Conservation (phyloP, 1,139 yeast genomes). For the Hemisphaericaspora lyxosophila region DNA sequence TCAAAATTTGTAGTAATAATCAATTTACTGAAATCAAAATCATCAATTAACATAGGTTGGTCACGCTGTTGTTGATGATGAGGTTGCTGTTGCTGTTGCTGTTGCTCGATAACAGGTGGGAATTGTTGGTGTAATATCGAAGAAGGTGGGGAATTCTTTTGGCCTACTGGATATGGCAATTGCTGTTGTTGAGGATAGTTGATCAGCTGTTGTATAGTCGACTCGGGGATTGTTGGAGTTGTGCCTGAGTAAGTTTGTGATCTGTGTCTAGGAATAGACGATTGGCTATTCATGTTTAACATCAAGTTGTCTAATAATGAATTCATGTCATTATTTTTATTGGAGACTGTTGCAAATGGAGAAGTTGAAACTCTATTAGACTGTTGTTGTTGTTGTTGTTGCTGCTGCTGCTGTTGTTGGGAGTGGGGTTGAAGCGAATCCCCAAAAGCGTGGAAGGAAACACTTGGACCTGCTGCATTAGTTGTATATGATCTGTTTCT, state of each 20-base stretch:
- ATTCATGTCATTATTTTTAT: constrained; percentile 29
- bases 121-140: constrained; percentile 7
- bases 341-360: constrained; percentile 17
- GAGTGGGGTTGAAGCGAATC: constrained; percentile 5
- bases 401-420: constrained; percentile 2
- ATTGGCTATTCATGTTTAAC: constrained; percentile 20
- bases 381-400: constrained; percentile 1
- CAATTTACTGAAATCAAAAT: constrained; percentile 47
- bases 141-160: constrained; percentile 9
- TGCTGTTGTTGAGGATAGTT: constrained; percentile 11
- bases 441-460: constrained; percentile 7
- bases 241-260: constrained; percentile 47
- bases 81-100: background rate
- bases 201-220: constrained; percentile 11
- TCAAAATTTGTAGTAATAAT: constrained; percentile 60
- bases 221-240: constrained; percentile 26
- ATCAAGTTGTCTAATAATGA: constrained; percentile 34
- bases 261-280: constrained; percentile 30
- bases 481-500: constrained; percentile 54
- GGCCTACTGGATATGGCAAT: constrained; percentile 15
- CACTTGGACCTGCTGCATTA: constrained; percentile 33
- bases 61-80: too few species aligned
- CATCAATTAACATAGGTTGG: constrained; percentile 50
- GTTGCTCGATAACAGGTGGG: constrained; percentile 2
- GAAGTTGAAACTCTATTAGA: constrained; percentile 13